Evolutionary conservation across 345 rosid genomes (phyloP).

Genomic region (Eucalyptus pauciflora): DNA sequence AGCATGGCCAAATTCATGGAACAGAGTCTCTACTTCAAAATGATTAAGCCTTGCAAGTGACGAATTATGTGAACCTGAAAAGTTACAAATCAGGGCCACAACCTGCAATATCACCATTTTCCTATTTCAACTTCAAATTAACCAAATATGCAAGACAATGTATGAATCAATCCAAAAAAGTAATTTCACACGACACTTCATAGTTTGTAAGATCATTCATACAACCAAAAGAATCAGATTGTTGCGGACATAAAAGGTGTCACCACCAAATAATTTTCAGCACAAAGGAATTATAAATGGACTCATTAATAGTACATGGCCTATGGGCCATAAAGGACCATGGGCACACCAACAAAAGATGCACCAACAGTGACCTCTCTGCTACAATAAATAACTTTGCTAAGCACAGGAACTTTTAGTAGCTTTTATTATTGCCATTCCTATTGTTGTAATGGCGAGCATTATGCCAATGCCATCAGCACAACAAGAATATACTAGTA

Average conservation of each 20-base stretch:
- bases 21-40: constrained; percentile 79
- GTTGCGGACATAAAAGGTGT: not conserved
- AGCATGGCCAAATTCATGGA: constrained; percentile 98
- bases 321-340: not conserved
- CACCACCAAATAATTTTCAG: not conserved
- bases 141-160: not conserved
- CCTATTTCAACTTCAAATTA: not conserved
- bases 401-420: not conserved
- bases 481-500: not conserved
- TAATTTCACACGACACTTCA: not conserved
- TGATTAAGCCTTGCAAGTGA: constrained; percentile 73
- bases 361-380: not conserved
- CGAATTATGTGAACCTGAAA: constrained; percentile 36
- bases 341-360: not conserved
- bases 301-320: not conserved
- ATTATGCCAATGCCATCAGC: not conserved
- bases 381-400: not conserved
- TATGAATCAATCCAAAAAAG: not conserved
- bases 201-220: not conserved
- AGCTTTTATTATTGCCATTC: not conserved
- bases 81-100: constrained; percentile 89
- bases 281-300: not conserved
- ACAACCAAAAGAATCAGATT: not conserved
- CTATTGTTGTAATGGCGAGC: not conserved
- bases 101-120: constrained; percentile 38